Evolutionary conservation across 208 protist genomes (phyloP), one percentile per base, ranked within the genome.

Genomic region (Strigomonas culicis): DNA sequence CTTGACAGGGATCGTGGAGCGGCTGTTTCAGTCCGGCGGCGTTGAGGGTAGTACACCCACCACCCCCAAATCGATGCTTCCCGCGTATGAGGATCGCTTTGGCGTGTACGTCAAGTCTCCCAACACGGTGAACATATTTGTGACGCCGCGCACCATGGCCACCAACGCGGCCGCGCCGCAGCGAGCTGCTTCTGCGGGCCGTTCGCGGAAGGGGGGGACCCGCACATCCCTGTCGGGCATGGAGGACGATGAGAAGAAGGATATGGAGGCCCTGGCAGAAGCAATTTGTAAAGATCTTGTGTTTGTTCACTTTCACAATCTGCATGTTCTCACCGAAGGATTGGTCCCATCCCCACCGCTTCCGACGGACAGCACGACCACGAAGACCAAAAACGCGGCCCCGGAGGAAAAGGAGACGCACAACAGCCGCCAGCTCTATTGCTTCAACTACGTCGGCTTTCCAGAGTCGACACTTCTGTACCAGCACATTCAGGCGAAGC

Each of bases 281-380:
- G 59, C 63, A 0, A 70, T 88, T 4, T 44, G 67, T 15, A 64
- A 70, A 39, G 88, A 94, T 62, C 32, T 92, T 31, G 66, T 84
- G 27, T 60, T 76, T 2, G 82, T 82, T 19, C 79, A 94, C 77
- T 46, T 70, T n/a, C 68, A 88, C 71, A 94, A 94, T 59, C 43
- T 91, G n/a, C 70, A 19, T 13, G 60, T 53, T 43, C 36, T 65
- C 24, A 53, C 41, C 41, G 21, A 50, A 3, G 19, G 34, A 8
- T 22, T 49, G 0, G 60, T 53, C 3, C 60, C 49, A 41, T 34
- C 15, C 17, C 10, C 39, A 3, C 58, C 50, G 22, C 60, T 10
- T 49, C 51, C 15, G 52, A 4, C 31, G 27, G 50, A 34, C 34
- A 25, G 11, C 30, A 22, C 32, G 19, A 41, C 7, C 56, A 41